These are phyloP conservation scores for Tremellales sp. DNA, from an alignment of 1,284 basidiomycete species.

Conservation along the genomic window DNA sequence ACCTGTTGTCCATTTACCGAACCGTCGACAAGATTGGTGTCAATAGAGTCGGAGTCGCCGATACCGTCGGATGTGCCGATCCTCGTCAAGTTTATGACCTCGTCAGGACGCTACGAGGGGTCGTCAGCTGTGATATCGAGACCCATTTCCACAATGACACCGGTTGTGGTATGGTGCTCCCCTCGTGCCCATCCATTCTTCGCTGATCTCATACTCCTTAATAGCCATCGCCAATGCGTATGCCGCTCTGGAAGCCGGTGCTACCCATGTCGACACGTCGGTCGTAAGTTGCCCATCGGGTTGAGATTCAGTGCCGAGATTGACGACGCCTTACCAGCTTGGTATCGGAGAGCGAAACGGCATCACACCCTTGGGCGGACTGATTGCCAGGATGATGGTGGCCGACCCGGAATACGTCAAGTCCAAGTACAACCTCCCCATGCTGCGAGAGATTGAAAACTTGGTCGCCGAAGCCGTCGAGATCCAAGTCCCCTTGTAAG, in stretches of 20 bases:
- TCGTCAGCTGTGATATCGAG: conserved; percentile 96
- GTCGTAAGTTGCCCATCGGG: conserved; percentile 52
- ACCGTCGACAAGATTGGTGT: conserved; percentile 99
- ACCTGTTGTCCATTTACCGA: conserved; percentile 97
- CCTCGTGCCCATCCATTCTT: conserved; percentile 10
- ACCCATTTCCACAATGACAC: conserved; percentile 99
- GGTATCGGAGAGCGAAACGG: conserved; percentile 99
- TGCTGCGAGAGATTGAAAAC: conserved; percentile 98
- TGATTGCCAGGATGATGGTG: conserved; percentile 87
- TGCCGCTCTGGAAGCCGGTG: conserved; percentile 96
- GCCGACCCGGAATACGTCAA: conserved; percentile 99
- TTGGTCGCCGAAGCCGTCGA: conserved; percentile 98
- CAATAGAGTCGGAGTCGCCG: conserved; percentile 97
- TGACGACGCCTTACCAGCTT: conserved; percentile 61
- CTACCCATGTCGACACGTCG: conserved; percentile 96
- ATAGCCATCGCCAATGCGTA: conserved; percentile 97
- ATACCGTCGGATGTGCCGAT: conserved; percentile 99
- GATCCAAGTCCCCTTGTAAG: conserved; percentile 85
- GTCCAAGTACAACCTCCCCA: conserved; percentile 95
- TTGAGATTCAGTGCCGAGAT: background rate
- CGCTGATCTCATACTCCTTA: background rate
- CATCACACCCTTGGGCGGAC: conserved; percentile 95
- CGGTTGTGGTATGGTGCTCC: conserved; percentile 62
- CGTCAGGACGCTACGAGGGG: conserved; percentile 90
- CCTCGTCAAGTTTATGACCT: conserved; percentile 98